Percentiles rank a stretch among this genome's conserved stretches.
Evolutionary conservation across 2,329 filamentous ascomycete genomes (phyloP).

Genomic region (Ramichloridium luteum): DNA sequence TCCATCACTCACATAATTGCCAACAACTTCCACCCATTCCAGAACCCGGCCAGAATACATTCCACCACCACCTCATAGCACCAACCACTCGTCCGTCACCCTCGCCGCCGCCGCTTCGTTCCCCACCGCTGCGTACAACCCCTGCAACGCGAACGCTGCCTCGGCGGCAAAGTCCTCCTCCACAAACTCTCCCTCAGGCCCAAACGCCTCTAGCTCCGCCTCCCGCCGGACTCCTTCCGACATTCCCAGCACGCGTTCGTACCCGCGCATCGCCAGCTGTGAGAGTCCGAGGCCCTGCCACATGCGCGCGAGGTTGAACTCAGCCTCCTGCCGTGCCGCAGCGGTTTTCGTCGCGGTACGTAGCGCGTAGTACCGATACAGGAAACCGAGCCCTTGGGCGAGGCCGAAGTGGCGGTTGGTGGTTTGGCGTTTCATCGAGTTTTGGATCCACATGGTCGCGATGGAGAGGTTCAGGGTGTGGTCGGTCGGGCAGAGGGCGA

Average conservation of each 20-base stretch:
- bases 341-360: conserved; percentile 33
- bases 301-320: conserved; percentile 66
- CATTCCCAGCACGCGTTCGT: conserved; percentile 46
- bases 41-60: no score
- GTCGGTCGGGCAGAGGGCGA: conserved; percentile 61
- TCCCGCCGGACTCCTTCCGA: conserved; percentile 33
- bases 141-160: conserved; percentile 63
- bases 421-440: conserved; percentile 75
- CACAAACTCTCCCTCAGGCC: conserved; percentile 8
- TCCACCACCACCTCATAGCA: no score
- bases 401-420: conserved; percentile 84
- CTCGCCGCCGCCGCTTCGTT: conserved; percentile 48
- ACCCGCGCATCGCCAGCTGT: conserved; percentile 61
- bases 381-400: conserved; percentile 70
- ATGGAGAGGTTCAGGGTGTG: conserved; percentile 69
- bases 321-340: conserved; percentile 56
- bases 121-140: conserved; percentile 52
- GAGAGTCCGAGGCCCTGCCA: conserved; percentile 65
- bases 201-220: conserved; percentile 22
- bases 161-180: conserved; percentile 52
- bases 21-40: no score
- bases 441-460: conserved; percentile 74
- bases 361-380: conserved; percentile 59
- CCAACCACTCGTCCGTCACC: conserved; percentile 46
- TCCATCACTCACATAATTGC: no score